These are phyloP conservation scores for Gomphus sp. DNA, from an alignment of 1,284 basidiomycete genomes.

Conservation along the genomic window DNA sequence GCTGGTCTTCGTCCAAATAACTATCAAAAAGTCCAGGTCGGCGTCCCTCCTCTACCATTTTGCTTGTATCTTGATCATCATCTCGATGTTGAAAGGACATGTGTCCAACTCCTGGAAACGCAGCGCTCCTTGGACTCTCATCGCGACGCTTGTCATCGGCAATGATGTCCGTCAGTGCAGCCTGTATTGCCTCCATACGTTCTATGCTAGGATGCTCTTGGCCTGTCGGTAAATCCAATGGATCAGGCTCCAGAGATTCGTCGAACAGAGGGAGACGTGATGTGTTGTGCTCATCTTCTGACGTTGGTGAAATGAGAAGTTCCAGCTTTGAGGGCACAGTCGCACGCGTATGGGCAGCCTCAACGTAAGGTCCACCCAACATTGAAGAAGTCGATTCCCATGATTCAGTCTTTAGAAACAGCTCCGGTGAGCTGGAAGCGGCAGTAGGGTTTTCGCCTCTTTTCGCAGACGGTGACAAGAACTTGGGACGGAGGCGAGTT, in stretches of 20 bases:
- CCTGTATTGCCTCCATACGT: slow-evolving; percentile 88
- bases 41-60: neutral
- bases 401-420: neutral
- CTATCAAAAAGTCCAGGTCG: slow-evolving; percentile 2
- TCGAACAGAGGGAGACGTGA: slow-evolving; percentile 71
- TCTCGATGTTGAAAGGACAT: neutral
- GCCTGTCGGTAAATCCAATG: neutral
- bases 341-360: slow-evolving; percentile 19
- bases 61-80: neutral
- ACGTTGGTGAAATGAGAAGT: slow-evolving; percentile 64
- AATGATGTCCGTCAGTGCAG: slow-evolving; percentile 90
- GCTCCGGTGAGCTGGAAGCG: neutral
- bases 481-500: neutral
- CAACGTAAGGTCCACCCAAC: slow-evolving; percentile 8
- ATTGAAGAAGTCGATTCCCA: neutral
- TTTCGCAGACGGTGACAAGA: neutral
- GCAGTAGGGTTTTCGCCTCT: neutral
- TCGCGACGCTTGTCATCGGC: slow-evolving; percentile 58
- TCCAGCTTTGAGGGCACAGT: slow-evolving; percentile 51
- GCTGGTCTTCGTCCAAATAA: slow-evolving; percentile 15
- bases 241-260: slow-evolving; percentile 48
- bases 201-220: slow-evolving; percentile 6
- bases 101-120: neutral
- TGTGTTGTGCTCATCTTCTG: slow-evolving; percentile 37
- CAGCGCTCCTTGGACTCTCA: neutral